These are phyloP conservation scores for Solanum pimpinellifolium DNA, from an alignment of 257 asterid species.

Conservation along the genomic window DNA sequence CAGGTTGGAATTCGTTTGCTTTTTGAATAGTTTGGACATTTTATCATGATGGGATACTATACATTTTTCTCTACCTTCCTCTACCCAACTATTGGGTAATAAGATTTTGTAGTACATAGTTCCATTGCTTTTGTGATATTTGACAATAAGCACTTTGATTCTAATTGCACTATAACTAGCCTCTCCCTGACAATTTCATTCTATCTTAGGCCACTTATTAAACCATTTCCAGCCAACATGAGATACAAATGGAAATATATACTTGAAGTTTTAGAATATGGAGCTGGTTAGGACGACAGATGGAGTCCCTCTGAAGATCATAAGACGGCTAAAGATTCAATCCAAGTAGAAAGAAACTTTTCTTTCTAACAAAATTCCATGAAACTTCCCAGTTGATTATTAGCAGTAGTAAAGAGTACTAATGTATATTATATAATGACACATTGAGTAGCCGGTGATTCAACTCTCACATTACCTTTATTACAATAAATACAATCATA, in stretches of 20 bases:
- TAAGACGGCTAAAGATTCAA: neutral
- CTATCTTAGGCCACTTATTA: slow-evolving; percentile 24
- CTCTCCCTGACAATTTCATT: neutral
- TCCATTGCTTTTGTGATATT: neutral
- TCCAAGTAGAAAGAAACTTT: neutral
- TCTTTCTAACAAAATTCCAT: neutral
- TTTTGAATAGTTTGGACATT: slow-evolving; percentile 75
- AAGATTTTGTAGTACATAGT: neutral
- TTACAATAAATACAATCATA: neutral
- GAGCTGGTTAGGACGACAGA: slow-evolving; percentile 82
- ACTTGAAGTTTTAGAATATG: slow-evolving; percentile 92
- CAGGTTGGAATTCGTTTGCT: slow-evolving; percentile 81
- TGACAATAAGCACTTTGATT: neutral
- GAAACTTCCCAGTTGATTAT: neutral
- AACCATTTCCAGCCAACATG: no score
- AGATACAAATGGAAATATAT: slow-evolving; percentile 45
- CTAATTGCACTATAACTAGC: neutral
- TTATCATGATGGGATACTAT: slow-evolving; percentile 69
- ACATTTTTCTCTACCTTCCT: slow-evolving; percentile 59
- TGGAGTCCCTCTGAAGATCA: slow-evolving; percentile 5
- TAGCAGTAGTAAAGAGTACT: neutral
- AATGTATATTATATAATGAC: neutral
- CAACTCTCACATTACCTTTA: neutral
- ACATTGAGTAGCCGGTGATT: neutral
- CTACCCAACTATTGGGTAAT: slow-evolving; percentile 52